Base-by-base conservation (phyloP, 2,329 filamentous ascomycete genomes). In the Trichoderma breve region DNA sequence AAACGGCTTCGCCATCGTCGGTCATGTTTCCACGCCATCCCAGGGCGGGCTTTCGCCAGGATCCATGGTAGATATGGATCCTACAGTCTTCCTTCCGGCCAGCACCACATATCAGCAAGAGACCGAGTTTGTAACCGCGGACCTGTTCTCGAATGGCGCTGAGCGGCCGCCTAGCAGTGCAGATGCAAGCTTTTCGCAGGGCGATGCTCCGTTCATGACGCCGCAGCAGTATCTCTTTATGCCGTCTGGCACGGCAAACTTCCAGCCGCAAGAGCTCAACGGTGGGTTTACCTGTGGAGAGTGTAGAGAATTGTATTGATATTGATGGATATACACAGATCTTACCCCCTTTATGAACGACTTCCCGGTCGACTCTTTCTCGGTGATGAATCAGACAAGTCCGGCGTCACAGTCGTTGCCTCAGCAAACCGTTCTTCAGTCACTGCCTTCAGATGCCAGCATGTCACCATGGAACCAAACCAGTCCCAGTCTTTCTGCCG, bases 1-100 rank as follows among this genome's bases (percentile, higher is more conserved):
- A 74, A 83, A 82, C 47, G 86, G 86, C 26, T 89, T 84, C 78
- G 82, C 81, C 14, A 78, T 88, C 57, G 78, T 88, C 61, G 81
- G 83, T 34, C 82, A 83, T 73, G 75, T 77, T 18, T 78, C 77
- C 30, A 77, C 75, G 43, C 75, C 75, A 36, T 81, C 79, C 18
- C 78, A 78, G 55, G 76, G 76, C 32, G 79, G 76, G 53, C 75
- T 84, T 51, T 86, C 85, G 26, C 86, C 85, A 3, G 75, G 85
- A 26, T 79, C 82, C 58, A 74, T 83, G 34, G 76, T 75, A 8
- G 82, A 86, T 57, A 77, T 82, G 73, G 82, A 84, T 36, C 79
- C 81, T 55, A 75, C 79, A 8, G 73, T 76, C 65, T 81, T 80
- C 73, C 78, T 82, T 21, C 75, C 81, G 9, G 77, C 79, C 14